Percentiles rank a stretch among this genome's conserved stretches.
phyloP scores from a whole-genome alignment of 2,329 filamentous ascomycete genomes.

The Talaromyces sp. region DNA sequence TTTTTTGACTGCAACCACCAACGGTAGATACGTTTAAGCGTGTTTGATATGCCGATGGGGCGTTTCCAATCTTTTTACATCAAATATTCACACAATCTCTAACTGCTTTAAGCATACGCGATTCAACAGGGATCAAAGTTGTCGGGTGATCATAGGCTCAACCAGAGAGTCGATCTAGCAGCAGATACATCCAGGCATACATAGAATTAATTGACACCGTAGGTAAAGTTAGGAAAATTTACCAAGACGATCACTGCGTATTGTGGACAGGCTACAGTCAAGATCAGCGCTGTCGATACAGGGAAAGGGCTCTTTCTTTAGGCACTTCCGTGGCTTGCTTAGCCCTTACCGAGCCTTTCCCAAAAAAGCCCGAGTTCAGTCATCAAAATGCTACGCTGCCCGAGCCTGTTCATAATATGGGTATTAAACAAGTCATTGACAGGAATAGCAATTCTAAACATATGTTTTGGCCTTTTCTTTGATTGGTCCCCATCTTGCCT shows the following conservation, averaged over 20 bases:
- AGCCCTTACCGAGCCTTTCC: slow-evolving; percentile 2
- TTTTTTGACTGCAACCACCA: neutral
- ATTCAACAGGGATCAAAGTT: neutral
- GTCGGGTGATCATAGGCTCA: neutral
- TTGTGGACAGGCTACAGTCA: neutral
- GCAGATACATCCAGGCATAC: neutral
- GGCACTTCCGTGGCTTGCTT: neutral
- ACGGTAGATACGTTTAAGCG: neutral
- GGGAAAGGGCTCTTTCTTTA: neutral
- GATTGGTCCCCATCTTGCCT: neutral
- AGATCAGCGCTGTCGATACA: neutral
- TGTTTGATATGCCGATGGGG: neutral
- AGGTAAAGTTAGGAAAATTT: neutral
- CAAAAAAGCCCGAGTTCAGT: neutral
- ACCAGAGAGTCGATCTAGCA: neutral
- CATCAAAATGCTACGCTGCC: neutral
- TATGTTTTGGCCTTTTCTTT: neutral
- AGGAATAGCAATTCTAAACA: neutral
- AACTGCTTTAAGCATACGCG: neutral
- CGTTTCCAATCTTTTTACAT: neutral
- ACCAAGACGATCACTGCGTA: too few species aligned
- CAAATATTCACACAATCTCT: neutral
- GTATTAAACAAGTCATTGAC: neutral
- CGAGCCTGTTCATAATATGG: neutral
- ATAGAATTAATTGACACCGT: neutral